These are phyloP conservation scores for Colletotrichum tofieldiae DNA, from an alignment of 2,329 filamentous ascomycete species.

Conservation along the genomic window DNA sequence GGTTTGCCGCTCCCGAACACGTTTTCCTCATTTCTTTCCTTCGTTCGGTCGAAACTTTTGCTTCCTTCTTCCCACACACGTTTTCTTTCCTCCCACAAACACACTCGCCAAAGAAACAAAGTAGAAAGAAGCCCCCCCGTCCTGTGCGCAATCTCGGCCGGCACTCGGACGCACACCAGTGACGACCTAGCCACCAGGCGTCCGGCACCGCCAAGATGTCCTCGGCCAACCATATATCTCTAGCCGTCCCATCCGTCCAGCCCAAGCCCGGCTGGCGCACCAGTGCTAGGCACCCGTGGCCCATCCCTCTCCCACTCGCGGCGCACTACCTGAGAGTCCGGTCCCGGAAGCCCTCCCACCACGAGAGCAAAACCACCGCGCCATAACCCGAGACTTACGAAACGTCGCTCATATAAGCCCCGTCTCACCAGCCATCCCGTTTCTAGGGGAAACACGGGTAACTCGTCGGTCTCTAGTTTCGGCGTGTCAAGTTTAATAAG, in stretches of 20 bases:
- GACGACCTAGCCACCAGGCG: background rate
- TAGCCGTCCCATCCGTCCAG: background rate
- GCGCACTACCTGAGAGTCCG: background rate
- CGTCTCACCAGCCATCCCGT: constrained; percentile 19
- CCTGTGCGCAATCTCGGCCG: constrained; percentile 8
- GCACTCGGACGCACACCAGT: constrained; percentile 23
- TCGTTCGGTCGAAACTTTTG: background rate
- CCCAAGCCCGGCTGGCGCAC: background rate
- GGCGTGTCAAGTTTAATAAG: background rate
- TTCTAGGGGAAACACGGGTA: background rate
- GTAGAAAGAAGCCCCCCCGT: background rate
- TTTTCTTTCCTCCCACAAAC: background rate
- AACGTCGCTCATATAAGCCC: constrained; percentile 2
- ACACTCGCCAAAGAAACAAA: background rate
- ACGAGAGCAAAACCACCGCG: background rate
- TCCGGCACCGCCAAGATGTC: constrained; percentile 16
- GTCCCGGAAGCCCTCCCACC: background rate
- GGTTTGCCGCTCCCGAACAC: constrained; percentile 26
- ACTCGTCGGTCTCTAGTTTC: background rate
- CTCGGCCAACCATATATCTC: constrained; percentile 11
- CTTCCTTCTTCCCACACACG: constrained; percentile 24
- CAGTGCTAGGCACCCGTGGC: background rate
- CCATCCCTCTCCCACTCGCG: background rate
- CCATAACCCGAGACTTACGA: constrained; percentile 12
- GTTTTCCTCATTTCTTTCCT: constrained; percentile 4